Conservation (phyloP, 768 basidiomycete species). For the Boletus reticuloceps region DNA sequence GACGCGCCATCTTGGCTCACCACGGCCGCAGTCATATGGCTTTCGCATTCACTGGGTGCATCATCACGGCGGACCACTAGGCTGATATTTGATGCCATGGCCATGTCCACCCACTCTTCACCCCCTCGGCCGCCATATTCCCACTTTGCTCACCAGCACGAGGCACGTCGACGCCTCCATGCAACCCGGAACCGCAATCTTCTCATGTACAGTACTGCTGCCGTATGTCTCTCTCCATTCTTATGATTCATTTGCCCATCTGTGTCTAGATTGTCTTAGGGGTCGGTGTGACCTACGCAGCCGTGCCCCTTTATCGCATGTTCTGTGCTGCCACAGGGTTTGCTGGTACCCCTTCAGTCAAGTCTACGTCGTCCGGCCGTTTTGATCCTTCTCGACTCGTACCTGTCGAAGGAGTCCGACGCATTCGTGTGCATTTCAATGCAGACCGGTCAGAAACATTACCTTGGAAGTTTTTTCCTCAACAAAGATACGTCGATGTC, state of each 20-base stretch:
- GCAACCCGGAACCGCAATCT: conserved; percentile 66
- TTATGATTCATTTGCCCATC: conserved; percentile 1
- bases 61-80: not conserved
- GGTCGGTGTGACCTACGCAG: conserved; percentile 90
- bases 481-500: conserved; percentile 86
- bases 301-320: conserved; percentile 95
- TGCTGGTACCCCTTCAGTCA: conserved; percentile 89
- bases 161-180: conserved; percentile 42
- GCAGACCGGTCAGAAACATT: conserved; percentile 86
- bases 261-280: conserved; percentile 71
- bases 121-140: not conserved
- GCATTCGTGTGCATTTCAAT: conserved; percentile 95
- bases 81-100: conserved; percentile 1
- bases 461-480: conserved; percentile 91
- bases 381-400: conserved; percentile 85
- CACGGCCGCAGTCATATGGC: conserved; percentile 1
- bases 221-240: conserved; percentile 45
- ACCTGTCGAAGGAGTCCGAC: conserved; percentile 60
- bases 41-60: not conserved
- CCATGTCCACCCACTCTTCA: conserved; percentile 12
- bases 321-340: conserved; percentile 99
- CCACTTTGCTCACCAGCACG: conserved; percentile 20
- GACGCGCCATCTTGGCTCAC: not conserved
- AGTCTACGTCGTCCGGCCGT: conserved; percentile 55
- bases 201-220: conserved; percentile 82